phyloP scores from a whole-genome alignment of 345 rosid genomes.

The Citrus sinensis region DVS_A1.0 CM039162.1:24976001-24976500 shows the following conservation, averaged over 20 bases:
- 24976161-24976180: conserved; percentile 22
- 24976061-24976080: conserved; percentile 20
- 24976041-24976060: conserved; percentile 30
- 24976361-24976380: conserved; percentile 21
- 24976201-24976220: conserved; percentile 26
- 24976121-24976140: conserved; percentile 28
- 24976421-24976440: conserved; percentile 8
- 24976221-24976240: conserved; percentile 19
- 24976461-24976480: background rate
- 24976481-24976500: conserved; percentile 2
- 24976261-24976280: conserved; percentile 15
- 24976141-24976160: conserved; percentile 36
- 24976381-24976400: conserved; percentile 20
- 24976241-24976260: conserved; percentile 20
- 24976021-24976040: conserved; percentile 30
- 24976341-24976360: conserved; percentile 27
- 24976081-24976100: conserved; percentile 28
- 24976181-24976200: conserved; percentile 29
- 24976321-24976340: conserved; percentile 35
- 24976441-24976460: background rate
- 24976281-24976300: conserved; percentile 30
- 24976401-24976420: conserved; percentile 25
- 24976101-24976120: conserved; percentile 26
- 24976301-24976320: conserved; percentile 11
- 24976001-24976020: conserved; percentile 36